Conservation (phyloP, 192 early-diverging fungal genomes). For the Pilobolus umbonatus region DNA sequence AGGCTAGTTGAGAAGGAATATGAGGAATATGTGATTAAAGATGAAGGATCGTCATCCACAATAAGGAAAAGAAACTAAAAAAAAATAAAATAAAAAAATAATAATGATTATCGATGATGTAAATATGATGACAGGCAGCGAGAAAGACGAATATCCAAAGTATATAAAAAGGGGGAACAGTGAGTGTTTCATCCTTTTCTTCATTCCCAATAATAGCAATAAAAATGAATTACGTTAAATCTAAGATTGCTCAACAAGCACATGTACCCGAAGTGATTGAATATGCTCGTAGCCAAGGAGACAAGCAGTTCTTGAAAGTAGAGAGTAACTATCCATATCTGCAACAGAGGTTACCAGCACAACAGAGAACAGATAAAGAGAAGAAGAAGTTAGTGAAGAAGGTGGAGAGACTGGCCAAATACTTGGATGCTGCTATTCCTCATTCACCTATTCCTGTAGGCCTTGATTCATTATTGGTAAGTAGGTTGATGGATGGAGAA, state of each 20-base stretch:
- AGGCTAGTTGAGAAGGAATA: constrained; percentile 35
- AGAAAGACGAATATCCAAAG: too few species aligned
- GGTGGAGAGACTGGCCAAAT: constrained; percentile 6
- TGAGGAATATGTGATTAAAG: not conserved
- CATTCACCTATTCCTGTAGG: constrained; percentile 24
- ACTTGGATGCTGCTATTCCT: constrained; percentile 26
- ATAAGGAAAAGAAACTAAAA: not conserved
- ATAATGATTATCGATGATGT: too few species aligned
- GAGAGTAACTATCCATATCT: constrained; percentile 9
- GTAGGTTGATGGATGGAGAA: not conserved
- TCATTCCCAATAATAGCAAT: too few species aligned
- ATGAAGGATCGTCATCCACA: not conserved
- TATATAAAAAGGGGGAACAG: too few species aligned
- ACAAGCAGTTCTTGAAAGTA: not conserved
- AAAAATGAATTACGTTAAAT: constrained; percentile 13
- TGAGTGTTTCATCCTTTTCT: too few species aligned
- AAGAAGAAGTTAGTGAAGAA: constrained; percentile 11
- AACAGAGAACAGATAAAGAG: not conserved
- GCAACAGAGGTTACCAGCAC: not conserved
- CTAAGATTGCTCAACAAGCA: not conserved
- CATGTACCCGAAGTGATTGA: not conserved
- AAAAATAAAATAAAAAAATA: not conserved
- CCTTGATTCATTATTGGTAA: constrained; percentile 22
- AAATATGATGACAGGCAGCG: too few species aligned
- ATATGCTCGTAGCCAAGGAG: not conserved